Evolutionary conservation across 179 eudicot species (phyloP), one percentile per base, ranked within the genome.

Genomic region (Corrigiola litoralis): DNA sequence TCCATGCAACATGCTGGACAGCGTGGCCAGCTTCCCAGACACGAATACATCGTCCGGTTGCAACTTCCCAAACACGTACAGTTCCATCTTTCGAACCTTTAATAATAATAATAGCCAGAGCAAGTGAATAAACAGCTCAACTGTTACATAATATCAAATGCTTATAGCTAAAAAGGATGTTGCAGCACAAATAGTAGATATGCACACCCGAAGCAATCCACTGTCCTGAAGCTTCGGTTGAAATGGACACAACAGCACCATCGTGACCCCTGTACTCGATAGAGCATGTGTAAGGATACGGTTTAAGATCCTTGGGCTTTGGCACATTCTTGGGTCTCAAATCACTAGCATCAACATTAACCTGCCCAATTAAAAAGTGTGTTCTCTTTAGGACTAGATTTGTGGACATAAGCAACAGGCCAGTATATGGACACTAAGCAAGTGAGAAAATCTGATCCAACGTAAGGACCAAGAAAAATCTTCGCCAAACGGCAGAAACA

Each of bases 141-240:
- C 47, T 5, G 21, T 17, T 18, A 18, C 55, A 71, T 34, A 11
- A 21, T 8, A 37, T 42, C 24, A 5, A 53, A 17, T 32, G 21
- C 29, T 27, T 33, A 27, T 29, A 54, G 28, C n/a, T n/a, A n/a
- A 54, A 13, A 29, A 34, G 57, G 36, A 34, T 8, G 8, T 36
- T 6, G 20, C 23, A 54, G n/a, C 8, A 17, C 1, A n/a, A 18
- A 62, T 45, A 60, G 40, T n/a, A 17, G 65, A 54, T 13, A 48
- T 40, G 53, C 75, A 58, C 40, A 91, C 99, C 99, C 71, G 99
- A 95, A 78, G 99, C 99, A 75, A 95, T 78, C 91, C 95, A 91
- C 73, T 91, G 91, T 34, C 97, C 99, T 4, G 97, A 85, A 70
- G 82, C 23, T 31, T 95, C 97, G 0, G 88, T 82, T 18, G 95